These are phyloP conservation scores for Zygotorulaspora danielsina DNA, from an alignment of 805 yeast species.

Conservation along the genomic window DNA sequence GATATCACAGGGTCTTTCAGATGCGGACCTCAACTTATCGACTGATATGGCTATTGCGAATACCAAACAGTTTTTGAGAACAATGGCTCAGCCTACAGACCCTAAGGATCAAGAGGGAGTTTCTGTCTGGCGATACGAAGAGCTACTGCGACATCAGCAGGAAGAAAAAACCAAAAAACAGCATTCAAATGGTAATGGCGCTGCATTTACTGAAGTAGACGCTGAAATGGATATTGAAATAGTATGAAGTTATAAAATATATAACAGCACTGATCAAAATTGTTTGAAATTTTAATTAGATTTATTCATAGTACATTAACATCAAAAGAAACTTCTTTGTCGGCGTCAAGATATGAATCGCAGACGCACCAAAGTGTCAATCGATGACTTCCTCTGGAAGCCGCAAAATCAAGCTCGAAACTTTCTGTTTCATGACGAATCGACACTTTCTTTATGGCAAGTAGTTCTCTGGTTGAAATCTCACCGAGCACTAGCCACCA, in stretches of 20 bases:
- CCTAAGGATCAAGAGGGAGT: constrained; percentile 90
- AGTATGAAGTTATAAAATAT: constrained; percentile 2
- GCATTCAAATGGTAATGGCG: constrained; percentile 9
- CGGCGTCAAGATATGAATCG: constrained; percentile 91
- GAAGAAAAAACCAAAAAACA: constrained; percentile 38
- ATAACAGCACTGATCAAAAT: neutral
- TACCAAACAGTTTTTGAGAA: constrained; percentile 86
- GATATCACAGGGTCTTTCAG: constrained; percentile 90
- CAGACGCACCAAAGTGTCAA: constrained; percentile 81
- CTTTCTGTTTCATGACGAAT: constrained; percentile 50
- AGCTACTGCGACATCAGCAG: constrained; percentile 54
- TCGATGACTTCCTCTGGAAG: constrained; percentile 60
- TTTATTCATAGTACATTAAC: constrained; percentile 39
- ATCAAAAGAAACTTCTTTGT: constrained; percentile 65
- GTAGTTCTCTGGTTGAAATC: constrained; percentile 50
- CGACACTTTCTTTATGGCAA: constrained; percentile 64
- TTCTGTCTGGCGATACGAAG: constrained; percentile 84
- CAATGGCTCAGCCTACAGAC: constrained; percentile 90
- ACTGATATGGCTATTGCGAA: constrained; percentile 97
- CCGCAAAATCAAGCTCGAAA: constrained; percentile 49
- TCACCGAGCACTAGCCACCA: constrained; percentile 93
- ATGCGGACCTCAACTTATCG: constrained; percentile 86
- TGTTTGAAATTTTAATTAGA: neutral
- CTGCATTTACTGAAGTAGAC: constrained; percentile 16
- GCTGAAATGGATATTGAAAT: constrained; percentile 12